Percentiles rank a stretch among this genome's conserved stretches.
phyloP scores from a whole-genome alignment of 2,329 filamentous ascomycete species.

The Paraconiothyrium brasiliense region DNA sequence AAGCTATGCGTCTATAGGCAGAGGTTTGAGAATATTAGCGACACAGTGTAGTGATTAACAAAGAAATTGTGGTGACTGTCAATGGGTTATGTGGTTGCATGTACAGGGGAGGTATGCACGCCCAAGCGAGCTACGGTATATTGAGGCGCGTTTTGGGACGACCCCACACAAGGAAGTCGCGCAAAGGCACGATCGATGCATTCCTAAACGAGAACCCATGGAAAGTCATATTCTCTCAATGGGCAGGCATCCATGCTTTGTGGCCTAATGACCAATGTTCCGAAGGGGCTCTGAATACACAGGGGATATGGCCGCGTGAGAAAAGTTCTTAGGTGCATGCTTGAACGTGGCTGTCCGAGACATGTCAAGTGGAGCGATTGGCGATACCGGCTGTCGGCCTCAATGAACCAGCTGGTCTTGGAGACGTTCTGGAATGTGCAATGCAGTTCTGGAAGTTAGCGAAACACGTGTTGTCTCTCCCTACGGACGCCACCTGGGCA shows the following conservation, averaged over 20 bases:
- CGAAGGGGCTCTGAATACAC: background rate
- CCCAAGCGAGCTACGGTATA: background rate
- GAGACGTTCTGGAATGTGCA: background rate
- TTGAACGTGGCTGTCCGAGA: background rate
- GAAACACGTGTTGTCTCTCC: background rate
- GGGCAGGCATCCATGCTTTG: background rate
- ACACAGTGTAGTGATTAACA: background rate
- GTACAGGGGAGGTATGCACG: background rate
- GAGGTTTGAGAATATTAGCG: background rate
- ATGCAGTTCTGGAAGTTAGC: background rate
- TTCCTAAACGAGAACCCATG: background rate
- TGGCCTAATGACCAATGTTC: background rate
- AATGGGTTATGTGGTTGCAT: background rate
- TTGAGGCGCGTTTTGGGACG: background rate
- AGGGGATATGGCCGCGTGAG: background rate
- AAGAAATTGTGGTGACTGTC: background rate
- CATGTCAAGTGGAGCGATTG: background rate
- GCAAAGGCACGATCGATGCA: background rate
- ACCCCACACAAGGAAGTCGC: background rate
- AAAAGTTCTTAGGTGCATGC: background rate
- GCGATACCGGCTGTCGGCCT: background rate
- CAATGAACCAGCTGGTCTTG: background rate
- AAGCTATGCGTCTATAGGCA: background rate
- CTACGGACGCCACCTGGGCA: too few relatives aligned
- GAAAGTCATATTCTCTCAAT: background rate